A percentile compares a stretch with the other conserved stretches of the same genome.
Evolutionary conservation across 257 asterid species (phyloP).

Genomic region (Solanum lignicaule): DNA sequence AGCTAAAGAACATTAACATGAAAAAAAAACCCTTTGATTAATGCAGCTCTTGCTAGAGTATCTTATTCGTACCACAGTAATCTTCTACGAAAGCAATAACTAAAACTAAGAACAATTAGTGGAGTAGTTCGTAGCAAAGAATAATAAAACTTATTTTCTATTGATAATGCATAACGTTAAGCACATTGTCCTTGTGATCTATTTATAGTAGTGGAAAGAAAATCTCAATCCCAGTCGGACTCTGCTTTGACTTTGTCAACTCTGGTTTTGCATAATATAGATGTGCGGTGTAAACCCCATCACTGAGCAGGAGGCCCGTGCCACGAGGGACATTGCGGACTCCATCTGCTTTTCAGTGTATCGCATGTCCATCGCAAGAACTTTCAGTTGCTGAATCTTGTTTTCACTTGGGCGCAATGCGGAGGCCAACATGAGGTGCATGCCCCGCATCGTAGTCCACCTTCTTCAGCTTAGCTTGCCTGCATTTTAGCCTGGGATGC

Average conservation of each 20-base stretch:
- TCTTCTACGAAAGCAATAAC: background rate
- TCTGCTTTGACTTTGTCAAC: background rate
- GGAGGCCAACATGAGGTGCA: background rate
- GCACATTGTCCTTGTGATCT: background rate
- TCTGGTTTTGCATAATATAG: background rate
- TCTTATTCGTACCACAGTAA: background rate
- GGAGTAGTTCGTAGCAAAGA: background rate
- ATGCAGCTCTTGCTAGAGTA: background rate
- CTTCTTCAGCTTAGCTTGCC: background rate
- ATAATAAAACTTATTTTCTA: too few species aligned
- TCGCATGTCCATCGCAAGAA: background rate
- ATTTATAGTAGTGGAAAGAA: background rate
- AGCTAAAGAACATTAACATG: background rate
- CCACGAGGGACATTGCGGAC: background rate
- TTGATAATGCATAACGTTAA: background rate
- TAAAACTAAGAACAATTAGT: background rate
- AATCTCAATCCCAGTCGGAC: background rate
- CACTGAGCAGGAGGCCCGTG: background rate
- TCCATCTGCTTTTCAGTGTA: background rate
- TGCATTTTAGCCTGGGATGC: background rate
- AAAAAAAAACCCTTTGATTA: background rate
- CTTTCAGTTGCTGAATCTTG: background rate
- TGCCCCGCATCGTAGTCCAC: background rate
- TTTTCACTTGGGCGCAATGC: background rate
- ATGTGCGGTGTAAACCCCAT: background rate